phyloP scores from a whole-genome alignment of 2,329 filamentous ascomycete genomes.

The Aspergillus oerlinghausenensis region DNA sequence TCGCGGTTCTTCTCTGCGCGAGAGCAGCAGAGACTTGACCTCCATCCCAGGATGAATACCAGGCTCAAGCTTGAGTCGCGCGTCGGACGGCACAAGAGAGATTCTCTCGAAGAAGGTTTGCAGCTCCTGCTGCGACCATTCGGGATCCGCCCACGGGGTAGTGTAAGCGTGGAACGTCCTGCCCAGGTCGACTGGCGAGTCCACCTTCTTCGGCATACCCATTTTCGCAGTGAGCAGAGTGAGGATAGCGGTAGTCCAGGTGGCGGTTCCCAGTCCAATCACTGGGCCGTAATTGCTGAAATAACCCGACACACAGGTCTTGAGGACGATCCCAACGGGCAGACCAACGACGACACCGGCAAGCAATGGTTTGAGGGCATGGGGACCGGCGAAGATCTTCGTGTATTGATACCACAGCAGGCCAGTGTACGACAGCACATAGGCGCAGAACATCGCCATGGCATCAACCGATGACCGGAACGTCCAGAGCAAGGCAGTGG shows the following conservation, averaged over 20 bases:
- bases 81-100: slow-evolving; percentile 37
- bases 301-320: slow-evolving; percentile 26
- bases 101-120: slow-evolving; percentile 44
- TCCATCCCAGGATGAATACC: slow-evolving; percentile 41
- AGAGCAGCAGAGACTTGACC: slow-evolving; percentile 39
- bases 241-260: slow-evolving; percentile 50
- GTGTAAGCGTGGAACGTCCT: slow-evolving; percentile 43
- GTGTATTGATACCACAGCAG: slow-evolving; percentile 52
- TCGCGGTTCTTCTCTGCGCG: slow-evolving; percentile 32
- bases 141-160: slow-evolving; percentile 39
- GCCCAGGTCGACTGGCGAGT: slow-evolving; percentile 30
- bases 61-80: slow-evolving; percentile 40
- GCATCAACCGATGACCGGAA: slow-evolving; percentile 43
- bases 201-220: slow-evolving; percentile 41
- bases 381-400: slow-evolving; percentile 49
- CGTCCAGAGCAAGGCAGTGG: slow-evolving; percentile 49
- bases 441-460: slow-evolving; percentile 48
- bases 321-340: slow-evolving; percentile 44
- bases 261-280: slow-evolving; percentile 46
- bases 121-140: slow-evolving; percentile 50
- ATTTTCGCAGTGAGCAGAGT: slow-evolving; percentile 47
- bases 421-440: slow-evolving; percentile 49
- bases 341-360: slow-evolving; percentile 45
- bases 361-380: slow-evolving; percentile 46
- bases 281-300: slow-evolving; percentile 44